Base-by-base conservation (phyloP, 2,329 filamentous ascomycete species). In the Rhinocladiella mackenziei region DNA sequence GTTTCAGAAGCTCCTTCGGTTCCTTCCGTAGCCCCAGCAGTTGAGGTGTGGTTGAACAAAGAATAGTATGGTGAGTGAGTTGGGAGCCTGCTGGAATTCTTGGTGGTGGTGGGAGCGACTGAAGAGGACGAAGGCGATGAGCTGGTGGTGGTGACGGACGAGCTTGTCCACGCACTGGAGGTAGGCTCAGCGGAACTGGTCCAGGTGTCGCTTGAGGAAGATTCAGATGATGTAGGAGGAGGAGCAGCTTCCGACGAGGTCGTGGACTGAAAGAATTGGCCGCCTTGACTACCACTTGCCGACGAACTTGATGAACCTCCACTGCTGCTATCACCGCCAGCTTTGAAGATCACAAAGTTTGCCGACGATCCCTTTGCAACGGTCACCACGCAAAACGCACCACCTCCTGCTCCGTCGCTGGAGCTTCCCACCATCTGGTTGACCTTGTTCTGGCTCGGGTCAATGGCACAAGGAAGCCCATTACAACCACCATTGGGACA, bases 341-440 rank as follows among this genome's bases (percentile, higher is more conserved):
- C 56, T n/a, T 67, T 64, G 54, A 75, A 77, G 20, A 86, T 77
- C 18, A 86, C 76, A 52, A 89, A 78, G 57, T 78, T 79, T 31
- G 84, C 86, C 42, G 73, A 78, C 35, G 66, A 65, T 18, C 85
- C 85, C 56, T 77, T 76, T 31, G 80, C 72, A 11, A 88, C 80
- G 10, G 85, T 89, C 9, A 86, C 85, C 35, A 89, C 84, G 57
- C 86, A 91, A 65, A 87, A 89, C 30, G 72, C 69, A 13, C 80
- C 77, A 55, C 76, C 80, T 20, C 84, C 84, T 11, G 84, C 85
- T 38, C 85, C 84, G 11, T 66, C 65, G 28, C 76, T 69, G 14
- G 73, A 64, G 13, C 72, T 64, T 57, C 81, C 83, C 6, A 65
- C 70, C 44, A 89, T 78, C 30, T 74, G 72, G 39, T 78, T 80